These are phyloP conservation scores for Ilex paraguariensis DNA, from an alignment of 305 asterid genomes.

Conservation along the genomic window DNA sequence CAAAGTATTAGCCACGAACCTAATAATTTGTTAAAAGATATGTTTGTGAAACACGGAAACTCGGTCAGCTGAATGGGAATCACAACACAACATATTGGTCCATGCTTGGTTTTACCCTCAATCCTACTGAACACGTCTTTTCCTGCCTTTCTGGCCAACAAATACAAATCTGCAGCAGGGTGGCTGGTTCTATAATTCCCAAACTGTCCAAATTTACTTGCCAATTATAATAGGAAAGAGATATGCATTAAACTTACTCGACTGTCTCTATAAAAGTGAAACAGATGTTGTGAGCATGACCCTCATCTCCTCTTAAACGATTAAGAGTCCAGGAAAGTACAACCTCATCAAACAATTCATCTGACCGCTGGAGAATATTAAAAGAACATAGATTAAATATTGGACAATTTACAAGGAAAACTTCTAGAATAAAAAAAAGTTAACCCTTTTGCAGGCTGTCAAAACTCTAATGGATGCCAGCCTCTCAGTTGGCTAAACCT, in stretches of 20 bases:
- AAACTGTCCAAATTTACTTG: not conserved
- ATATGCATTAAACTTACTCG: conserved; percentile 46
- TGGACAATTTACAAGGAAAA: not conserved
- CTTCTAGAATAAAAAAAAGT: too few species aligned
- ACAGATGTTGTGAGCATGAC: conserved; percentile 58
- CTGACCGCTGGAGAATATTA: conserved; percentile 66
- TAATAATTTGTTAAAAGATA: too few species aligned
- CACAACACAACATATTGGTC: too few species aligned
- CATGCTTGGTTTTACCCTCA: too few species aligned
- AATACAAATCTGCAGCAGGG: not conserved
- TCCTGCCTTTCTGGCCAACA: too few species aligned
- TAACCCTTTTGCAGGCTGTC: too few species aligned
- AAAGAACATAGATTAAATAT: conserved; percentile 15
- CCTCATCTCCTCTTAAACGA: conserved; percentile 52
- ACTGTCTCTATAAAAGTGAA: conserved; percentile 69
- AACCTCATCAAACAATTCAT: conserved; percentile 92
- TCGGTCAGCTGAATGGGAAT: too few species aligned
- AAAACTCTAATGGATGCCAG: not conserved
- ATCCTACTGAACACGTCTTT: too few species aligned
- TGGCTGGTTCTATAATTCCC: not conserved
- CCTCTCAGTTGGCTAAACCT: not conserved
- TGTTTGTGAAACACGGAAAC: too few species aligned
- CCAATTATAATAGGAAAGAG: not conserved
- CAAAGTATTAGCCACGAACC: too few species aligned
- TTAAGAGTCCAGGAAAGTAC: conserved; percentile 85